Conservation (phyloP, 768 basidiomycete species). For the Crucibulum laeve region DNA sequence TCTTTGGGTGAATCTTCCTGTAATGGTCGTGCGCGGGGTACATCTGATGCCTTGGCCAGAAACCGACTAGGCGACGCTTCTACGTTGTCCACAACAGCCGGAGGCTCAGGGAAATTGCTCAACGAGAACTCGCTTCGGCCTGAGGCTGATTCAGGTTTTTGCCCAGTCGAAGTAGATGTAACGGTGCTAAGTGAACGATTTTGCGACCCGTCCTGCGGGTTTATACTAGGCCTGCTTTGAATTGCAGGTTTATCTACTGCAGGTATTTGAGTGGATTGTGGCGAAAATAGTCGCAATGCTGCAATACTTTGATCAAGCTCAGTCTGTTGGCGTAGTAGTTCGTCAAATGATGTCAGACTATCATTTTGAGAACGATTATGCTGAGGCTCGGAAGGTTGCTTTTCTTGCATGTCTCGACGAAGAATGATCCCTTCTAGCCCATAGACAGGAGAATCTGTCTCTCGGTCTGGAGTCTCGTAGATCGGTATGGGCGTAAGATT, state of each 20-base stretch:
- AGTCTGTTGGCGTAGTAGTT: slow-evolving; percentile 54
- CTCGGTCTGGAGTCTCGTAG: not conserved
- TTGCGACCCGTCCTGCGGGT: not conserved
- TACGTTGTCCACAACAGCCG: not conserved
- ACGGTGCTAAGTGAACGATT: not conserved
- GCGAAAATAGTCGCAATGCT: slow-evolving; percentile 44
- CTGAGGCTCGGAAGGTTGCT: no score
- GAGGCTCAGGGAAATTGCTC: slow-evolving; percentile 2
- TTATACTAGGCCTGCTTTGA: no score
- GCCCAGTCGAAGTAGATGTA: not conserved
- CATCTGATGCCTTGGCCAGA: not conserved
- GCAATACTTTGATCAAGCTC: slow-evolving; percentile 66
- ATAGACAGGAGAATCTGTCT: slow-evolving; percentile 35
- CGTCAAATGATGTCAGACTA: slow-evolving; percentile 38
- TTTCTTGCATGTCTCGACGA: no score
- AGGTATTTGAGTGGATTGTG: slow-evolving; percentile 4
- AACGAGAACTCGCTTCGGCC: slow-evolving; percentile 1
- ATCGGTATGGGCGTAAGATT: not conserved
- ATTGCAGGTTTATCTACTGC: not conserved
- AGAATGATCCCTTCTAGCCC: no score
- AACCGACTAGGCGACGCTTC: not conserved
- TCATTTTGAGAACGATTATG: no score
- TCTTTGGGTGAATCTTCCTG: no score
- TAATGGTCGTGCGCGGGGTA: no score
- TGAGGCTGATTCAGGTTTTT: not conserved